Evolutionary conservation across 116 monocot genomes (phyloP).

Genomic region (Phalaenopsis hybrid): DNA sequence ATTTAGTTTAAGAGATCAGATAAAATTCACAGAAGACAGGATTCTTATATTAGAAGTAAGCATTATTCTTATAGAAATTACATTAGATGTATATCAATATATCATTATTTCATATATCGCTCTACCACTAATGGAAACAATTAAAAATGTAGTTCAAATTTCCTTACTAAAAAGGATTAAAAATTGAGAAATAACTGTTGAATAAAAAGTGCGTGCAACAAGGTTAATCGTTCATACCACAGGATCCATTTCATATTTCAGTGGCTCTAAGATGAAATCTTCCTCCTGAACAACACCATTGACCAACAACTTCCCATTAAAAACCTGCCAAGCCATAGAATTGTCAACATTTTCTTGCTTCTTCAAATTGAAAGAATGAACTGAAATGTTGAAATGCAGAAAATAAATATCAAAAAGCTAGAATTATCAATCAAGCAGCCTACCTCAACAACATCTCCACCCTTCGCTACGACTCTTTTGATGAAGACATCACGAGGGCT

Average conservation of each 20-base stretch:
- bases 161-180: not conserved
- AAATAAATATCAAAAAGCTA: not conserved
- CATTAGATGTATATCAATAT: not conserved
- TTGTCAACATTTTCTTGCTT: not conserved
- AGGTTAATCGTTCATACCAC: slow-evolving; percentile 39
- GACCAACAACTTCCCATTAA: slow-evolving; percentile 68
- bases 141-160: not conserved
- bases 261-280: slow-evolving; percentile 79
- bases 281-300: slow-evolving; percentile 78
- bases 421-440: not conserved
- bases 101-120: not conserved
- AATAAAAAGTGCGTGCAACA: not conserved
- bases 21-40: not conserved
- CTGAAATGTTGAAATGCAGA: not conserved
- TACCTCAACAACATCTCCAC: slow-evolving; percentile 55
- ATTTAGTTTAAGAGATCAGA: not conserved
- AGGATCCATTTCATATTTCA: slow-evolving; percentile 69
- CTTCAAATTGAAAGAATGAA: not conserved
- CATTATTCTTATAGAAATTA: not conserved
- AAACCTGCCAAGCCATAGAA: slow-evolving; percentile 33
- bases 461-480: slow-evolving; percentile 59
- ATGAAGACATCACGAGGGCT: slow-evolving; percentile 51
- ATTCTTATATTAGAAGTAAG: not conserved
- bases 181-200: not conserved
- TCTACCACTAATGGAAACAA: too few species aligned